These are phyloP conservation scores for Herpotrichia juniperi DNA, from an alignment of 2,329 filamentous ascomycete genomes.

Conservation along the genomic window DNA sequence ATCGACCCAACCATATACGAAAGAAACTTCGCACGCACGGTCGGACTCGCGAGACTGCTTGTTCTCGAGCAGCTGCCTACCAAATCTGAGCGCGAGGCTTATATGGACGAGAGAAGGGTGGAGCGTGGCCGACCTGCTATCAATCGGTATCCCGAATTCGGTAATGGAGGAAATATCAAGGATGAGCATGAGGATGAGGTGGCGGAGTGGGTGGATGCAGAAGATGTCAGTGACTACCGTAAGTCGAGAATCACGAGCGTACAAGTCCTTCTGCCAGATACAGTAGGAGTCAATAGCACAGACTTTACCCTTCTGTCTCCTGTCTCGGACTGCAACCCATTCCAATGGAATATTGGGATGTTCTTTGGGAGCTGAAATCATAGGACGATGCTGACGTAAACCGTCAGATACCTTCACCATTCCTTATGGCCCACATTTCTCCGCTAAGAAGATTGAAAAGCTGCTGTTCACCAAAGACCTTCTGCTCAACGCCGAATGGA, in stretches of 20 bases:
- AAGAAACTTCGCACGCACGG: conserved; percentile 74
- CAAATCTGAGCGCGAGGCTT: conserved; percentile 69
- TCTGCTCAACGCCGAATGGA: conserved; percentile 84
- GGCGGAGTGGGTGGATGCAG: conserved; percentile 79
- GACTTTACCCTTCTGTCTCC: not conserved
- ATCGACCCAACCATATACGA: conserved; percentile 89
- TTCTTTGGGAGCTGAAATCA: no score
- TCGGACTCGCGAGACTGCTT: conserved; percentile 78
- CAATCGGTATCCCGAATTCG: conserved; percentile 49
- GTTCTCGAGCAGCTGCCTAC: conserved; percentile 81
- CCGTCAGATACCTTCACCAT: conserved; percentile 62
- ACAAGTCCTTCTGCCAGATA: no score
- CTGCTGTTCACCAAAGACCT: conserved; percentile 82
- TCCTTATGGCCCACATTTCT: conserved; percentile 64
- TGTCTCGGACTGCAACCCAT: no score
- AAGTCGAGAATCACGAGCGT: no score
- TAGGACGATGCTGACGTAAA: not conserved
- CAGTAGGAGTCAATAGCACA: not conserved
- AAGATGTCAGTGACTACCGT: conserved; percentile 77
- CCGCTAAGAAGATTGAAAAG: conserved; percentile 77
- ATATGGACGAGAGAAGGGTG: conserved; percentile 70
- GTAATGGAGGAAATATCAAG: conserved; percentile 73
- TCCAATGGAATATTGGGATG: no score
- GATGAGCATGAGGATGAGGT: conserved; percentile 78
- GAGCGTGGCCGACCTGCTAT: conserved; percentile 73